Conservation (phyloP, 2,329 filamentous ascomycete species). For the Scedosporium boydii region DNA sequence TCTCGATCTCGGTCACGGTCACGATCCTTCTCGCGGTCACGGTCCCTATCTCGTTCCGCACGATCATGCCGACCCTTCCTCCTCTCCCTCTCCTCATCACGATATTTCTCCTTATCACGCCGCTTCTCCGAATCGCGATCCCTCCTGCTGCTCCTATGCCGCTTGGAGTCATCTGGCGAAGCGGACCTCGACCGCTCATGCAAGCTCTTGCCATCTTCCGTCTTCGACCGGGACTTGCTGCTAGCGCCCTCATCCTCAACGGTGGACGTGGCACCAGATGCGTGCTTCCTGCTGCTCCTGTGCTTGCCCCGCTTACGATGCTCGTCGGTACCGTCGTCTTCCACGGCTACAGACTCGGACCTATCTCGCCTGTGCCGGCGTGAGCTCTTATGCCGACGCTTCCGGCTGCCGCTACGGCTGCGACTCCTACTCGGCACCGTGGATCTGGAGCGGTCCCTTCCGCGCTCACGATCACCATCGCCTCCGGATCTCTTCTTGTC, state of each 20-base stretch:
- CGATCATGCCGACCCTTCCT: neutral
- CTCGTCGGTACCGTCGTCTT: conserved; percentile 37
- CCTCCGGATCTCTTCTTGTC: neutral
- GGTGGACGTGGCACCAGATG: conserved; percentile 23
- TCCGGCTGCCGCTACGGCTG: conserved; percentile 24
- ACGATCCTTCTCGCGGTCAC: conserved; percentile 8
- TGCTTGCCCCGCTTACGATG: conserved; percentile 41
- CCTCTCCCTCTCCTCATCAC: conserved; percentile 31
- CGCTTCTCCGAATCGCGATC: conserved; percentile 41
- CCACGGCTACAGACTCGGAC: conserved; percentile 37
- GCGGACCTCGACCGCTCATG: conserved; percentile 53
- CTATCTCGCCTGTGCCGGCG: conserved; percentile 44
- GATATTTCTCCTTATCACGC: conserved; percentile 27
- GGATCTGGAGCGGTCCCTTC: neutral
- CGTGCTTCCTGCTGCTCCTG: conserved; percentile 30
- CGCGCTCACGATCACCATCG: conserved; percentile 4
- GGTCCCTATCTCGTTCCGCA: conserved; percentile 4
- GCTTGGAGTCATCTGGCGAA: conserved; percentile 50
- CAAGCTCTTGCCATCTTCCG: conserved; percentile 26
- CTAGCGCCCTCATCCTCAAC: conserved; percentile 27
- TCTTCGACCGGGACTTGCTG: conserved; percentile 23
- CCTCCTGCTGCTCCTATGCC: conserved; percentile 49
- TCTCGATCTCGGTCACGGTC: conserved; percentile 33
- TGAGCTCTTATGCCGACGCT: conserved; percentile 35
- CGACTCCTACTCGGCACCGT: conserved; percentile 3